Evolutionary conservation across 1,139 yeast genomes (phyloP), one percentile per base, ranked within the genome.

Genomic region (Nematodospora anomalae): DNA sequence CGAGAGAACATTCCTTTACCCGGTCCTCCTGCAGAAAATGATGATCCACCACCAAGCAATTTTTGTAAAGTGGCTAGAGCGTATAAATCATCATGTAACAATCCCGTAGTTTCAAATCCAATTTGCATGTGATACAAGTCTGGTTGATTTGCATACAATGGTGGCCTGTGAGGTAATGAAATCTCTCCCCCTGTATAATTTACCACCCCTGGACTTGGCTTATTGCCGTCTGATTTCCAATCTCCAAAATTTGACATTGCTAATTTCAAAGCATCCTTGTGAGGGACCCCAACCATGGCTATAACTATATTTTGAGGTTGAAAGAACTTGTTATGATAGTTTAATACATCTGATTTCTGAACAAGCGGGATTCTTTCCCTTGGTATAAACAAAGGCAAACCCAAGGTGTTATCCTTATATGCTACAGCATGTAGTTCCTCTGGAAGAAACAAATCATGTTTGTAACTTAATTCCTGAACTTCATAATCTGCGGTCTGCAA

Each of bases 11-110:
- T 90, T 4, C 99, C 99, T 62, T 92, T 92, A 38, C 99, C 99
- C n/a, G 99, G 99, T 0, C 99, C 99, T 47, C 99, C 99, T 8
- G 99, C 97, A 16, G 95, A 83, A 56, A 92, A 92, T 1, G 97
- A 89, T 6, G 97, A 95, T 35, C 98, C 98, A 26, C 97, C 97
- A 28, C 98, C 98, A n/a, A 92, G 68, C 21, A 92, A 69, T 43
- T 92, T 89, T 56, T 92, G 98, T 39, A 92, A 73, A 1, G 92
- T 83, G 1, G 97, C 97, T 32, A 89, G 68, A 0, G 96, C 95
- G 53, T 92, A 92, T 29, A 90, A 80, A 51, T 92, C 97, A 13
- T 88, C 90, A 54, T 85, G 82, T 37, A 80, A 76, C 30, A 90
- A 80, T 0, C 96, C 86, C 3, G 86, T 70, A 13, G 97, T 95